A percentile compares a stretch with the other conserved stretches of the same genome.
phyloP scores from a whole-genome alignment of 75 land plant genomes.

The Pinus albicaulis region DNA sequence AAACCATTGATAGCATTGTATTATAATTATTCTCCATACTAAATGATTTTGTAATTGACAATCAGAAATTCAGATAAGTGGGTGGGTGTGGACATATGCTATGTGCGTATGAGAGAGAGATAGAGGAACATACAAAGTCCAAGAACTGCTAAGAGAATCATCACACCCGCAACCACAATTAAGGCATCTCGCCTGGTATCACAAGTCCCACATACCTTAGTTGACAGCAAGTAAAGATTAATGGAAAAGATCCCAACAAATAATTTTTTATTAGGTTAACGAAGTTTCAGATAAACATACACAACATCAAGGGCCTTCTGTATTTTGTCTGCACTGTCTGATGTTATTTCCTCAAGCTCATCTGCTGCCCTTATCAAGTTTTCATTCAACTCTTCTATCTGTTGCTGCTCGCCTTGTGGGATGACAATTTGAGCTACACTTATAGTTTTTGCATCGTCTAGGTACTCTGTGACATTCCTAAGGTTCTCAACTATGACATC shows the following conservation, averaged over 20 bases:
- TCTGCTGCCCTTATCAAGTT: conserved; percentile 56
- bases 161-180: conserved; percentile 61
- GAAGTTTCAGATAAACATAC: conserved; percentile 38
- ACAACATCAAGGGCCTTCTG: conserved; percentile 46
- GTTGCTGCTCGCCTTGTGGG: conserved; percentile 41
- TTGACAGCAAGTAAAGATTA: neutral
- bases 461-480: conserved; percentile 58
- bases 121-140: conserved; percentile 61
- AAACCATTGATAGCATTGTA: no score
- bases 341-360: conserved; percentile 55
- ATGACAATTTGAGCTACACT: conserved; percentile 58
- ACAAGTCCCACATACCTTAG: neutral
- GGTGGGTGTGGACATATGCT: no score
- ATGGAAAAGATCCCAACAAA: neutral
- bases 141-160: conserved; percentile 74
- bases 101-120: neutral
- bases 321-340: conserved; percentile 59
- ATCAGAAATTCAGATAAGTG: no score
- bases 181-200: conserved; percentile 56
- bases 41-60: no score
- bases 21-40: no score
- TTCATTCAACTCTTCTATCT: conserved; percentile 56
- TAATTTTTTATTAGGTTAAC: neutral
- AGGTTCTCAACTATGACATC: conserved; percentile 69
- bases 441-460: conserved; percentile 60